Evolutionary conservation across 768 basidiomycete genomes (phyloP).

Genomic region (Auriscalpium microsporum): DNA sequence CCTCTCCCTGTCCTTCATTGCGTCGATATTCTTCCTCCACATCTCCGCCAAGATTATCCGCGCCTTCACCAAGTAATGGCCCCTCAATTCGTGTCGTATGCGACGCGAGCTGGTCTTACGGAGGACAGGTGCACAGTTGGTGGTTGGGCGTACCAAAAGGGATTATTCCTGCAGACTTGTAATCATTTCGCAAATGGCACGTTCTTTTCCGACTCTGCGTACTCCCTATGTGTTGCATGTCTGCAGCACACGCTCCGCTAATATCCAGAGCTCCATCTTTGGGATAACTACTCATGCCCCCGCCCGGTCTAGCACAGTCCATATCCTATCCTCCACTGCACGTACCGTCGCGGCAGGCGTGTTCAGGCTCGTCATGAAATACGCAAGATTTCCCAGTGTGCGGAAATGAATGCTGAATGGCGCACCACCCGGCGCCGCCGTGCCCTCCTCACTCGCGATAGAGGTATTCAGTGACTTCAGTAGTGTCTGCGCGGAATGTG

Average conservation of each 20-base stretch:
- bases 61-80: slow-evolving; percentile 47
- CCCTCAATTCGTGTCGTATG: not conserved
- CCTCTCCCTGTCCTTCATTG: slow-evolving; percentile 93
- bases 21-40: slow-evolving; percentile 97
- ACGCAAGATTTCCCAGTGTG: slow-evolving; percentile 86
- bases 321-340: slow-evolving; percentile 56
- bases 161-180: not conserved
- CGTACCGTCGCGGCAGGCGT: slow-evolving; percentile 47
- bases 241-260: not conserved
- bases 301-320: slow-evolving; percentile 24
- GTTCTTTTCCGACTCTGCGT: not conserved
- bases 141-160: not conserved
- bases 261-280: not conserved
- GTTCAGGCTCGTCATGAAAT: slow-evolving; percentile 87
- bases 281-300: not conserved
- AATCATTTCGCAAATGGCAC: not conserved
- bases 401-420: slow-evolving; percentile 74
- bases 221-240: not conserved
- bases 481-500: slow-evolving; percentile 54
- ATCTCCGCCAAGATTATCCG: slow-evolving; percentile 93
- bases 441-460: slow-evolving; percentile 18
- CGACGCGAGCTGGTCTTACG: not conserved
- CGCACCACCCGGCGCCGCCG: slow-evolving; percentile 42
- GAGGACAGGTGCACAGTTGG: not conserved
- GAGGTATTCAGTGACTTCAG: slow-evolving; percentile 42